phyloP scores from a whole-genome alignment of 2,329 filamentous ascomycete species.

The Colletotrichum siamense region DNA sequence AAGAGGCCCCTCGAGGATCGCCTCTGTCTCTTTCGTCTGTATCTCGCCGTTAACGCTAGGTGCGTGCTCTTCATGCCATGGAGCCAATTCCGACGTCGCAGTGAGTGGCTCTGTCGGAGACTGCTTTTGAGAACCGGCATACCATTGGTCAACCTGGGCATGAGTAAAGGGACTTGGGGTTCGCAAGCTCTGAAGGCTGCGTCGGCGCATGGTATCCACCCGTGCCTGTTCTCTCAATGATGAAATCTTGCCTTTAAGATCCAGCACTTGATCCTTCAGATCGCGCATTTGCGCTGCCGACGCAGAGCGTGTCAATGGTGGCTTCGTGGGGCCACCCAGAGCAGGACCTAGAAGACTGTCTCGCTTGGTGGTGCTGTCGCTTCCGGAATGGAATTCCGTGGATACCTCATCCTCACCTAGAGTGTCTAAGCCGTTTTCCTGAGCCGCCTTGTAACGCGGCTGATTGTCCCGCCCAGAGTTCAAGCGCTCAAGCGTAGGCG shows the following conservation, averaged over 20 bases:
- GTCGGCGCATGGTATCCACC: slow-evolving; percentile 78
- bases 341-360: slow-evolving; percentile 51
- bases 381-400: slow-evolving; percentile 31
- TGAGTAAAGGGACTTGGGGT: slow-evolving; percentile 82
- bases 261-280: slow-evolving; percentile 84
- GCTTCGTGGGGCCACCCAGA: slow-evolving; percentile 46
- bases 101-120: slow-evolving; percentile 25
- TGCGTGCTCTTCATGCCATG: slow-evolving; percentile 37
- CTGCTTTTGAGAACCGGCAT: slow-evolving; percentile 36
- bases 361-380: slow-evolving; percentile 35
- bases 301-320: slow-evolving; percentile 63
- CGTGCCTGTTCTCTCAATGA: slow-evolving; percentile 78
- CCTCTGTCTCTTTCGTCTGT: slow-evolving; percentile 15
- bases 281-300: slow-evolving; percentile 77
- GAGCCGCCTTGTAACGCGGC: slow-evolving; percentile 42
- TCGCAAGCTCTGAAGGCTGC: slow-evolving; percentile 77
- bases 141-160: slow-evolving; percentile 63
- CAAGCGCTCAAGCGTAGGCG: slow-evolving; percentile 48
- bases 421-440: slow-evolving; percentile 54
- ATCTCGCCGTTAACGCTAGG: slow-evolving; percentile 30
- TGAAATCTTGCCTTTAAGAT: slow-evolving; percentile 84
- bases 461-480: slow-evolving; percentile 36
- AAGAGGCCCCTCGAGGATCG: neutral
- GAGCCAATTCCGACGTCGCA: slow-evolving; percentile 22
- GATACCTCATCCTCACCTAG: slow-evolving; percentile 58